These are phyloP conservation scores for Linaria vulgaris DNA, from an alignment of 257 asterid genomes.

Conservation along the genomic window DNA sequence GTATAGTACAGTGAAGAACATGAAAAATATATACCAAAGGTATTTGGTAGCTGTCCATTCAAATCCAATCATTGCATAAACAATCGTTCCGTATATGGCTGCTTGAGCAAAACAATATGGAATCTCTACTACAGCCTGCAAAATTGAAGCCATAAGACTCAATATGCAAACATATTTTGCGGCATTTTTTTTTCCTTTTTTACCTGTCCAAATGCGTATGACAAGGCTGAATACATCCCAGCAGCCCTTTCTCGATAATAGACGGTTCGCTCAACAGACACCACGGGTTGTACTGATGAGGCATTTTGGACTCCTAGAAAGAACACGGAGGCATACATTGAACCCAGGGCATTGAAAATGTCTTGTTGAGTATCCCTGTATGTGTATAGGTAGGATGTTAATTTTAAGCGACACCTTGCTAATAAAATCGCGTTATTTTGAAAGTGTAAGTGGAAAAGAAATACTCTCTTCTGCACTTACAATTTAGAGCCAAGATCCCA, in stretches of 20 bases:
- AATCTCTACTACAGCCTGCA: constrained; percentile 45
- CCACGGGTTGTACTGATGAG: constrained; percentile 41
- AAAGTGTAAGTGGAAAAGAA: neutral
- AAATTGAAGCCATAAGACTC: neutral
- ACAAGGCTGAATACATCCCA: constrained; percentile 60
- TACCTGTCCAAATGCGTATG: constrained; percentile 55
- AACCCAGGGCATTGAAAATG: constrained; percentile 37
- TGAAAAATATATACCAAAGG: constrained; percentile 45
- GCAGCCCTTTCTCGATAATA: constrained; percentile 62
- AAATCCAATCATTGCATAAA: constrained; percentile 49
- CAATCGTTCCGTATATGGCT: constrained; percentile 30
- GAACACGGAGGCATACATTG: constrained; percentile 36
- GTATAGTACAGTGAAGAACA: constrained; percentile 42
- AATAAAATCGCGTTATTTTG: neutral
- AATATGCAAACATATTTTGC: too few species aligned
- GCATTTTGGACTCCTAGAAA: constrained; percentile 44
- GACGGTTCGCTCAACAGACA: constrained; percentile 45
- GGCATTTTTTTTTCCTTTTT: too few species aligned
- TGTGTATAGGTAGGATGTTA: too few species aligned
- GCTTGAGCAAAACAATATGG: constrained; percentile 50
- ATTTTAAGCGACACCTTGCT: neutral
- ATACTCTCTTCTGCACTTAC: constrained; percentile 26
- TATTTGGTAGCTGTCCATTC: constrained; percentile 48
- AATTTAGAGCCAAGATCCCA: constrained; percentile 58
- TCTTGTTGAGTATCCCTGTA: constrained; percentile 35